Percentiles rank a stretch among this genome's conserved stretches.
These are phyloP conservation scores for Dinochytrium kinnereticum DNA, from an alignment of 371 early-diverging fungal genomes.

Conservation along the genomic window DNA sequence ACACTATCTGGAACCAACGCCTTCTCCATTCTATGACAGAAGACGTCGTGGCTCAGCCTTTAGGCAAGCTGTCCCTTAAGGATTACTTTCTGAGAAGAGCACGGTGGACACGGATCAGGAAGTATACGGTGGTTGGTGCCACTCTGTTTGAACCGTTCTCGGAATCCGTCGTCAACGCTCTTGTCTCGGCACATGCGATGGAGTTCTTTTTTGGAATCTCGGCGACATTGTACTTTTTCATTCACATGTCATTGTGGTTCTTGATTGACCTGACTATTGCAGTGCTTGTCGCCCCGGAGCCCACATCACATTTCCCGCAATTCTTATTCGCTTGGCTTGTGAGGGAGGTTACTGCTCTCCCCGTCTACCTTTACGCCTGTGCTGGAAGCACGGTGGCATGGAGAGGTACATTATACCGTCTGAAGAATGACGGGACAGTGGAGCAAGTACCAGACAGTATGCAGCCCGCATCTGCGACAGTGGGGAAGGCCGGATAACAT, in stretches of 20 bases:
- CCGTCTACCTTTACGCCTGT: conserved; percentile 81
- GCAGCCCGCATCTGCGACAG: neutral
- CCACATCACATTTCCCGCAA: conserved; percentile 18
- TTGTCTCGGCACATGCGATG: conserved; percentile 72
- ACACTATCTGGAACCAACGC: conserved; percentile 80
- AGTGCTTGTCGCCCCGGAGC: conserved; percentile 24
- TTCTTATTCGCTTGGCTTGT: conserved; percentile 74
- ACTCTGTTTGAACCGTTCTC: conserved; percentile 90
- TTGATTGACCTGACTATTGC: conserved; percentile 39
- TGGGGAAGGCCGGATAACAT: no score
- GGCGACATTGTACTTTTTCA: conserved; percentile 57
- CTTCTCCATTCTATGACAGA: conserved; percentile 81
- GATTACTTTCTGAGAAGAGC: conserved; percentile 84
- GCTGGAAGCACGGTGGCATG: conserved; percentile 82
- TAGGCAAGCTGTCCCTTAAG: conserved; percentile 70
- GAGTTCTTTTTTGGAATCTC: conserved; percentile 56
- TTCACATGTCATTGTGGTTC: conserved; percentile 80
- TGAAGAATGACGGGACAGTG: conserved; percentile 49
- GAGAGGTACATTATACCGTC: conserved; percentile 66
- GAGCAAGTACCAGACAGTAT: conserved; percentile 4
- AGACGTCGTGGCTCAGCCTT: conserved; percentile 82
- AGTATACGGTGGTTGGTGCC: conserved; percentile 84
- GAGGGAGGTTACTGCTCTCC: conserved; percentile 82
- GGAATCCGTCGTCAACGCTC: conserved; percentile 82
- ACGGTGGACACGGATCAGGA: conserved; percentile 92